Evolutionary conservation across 345 rosid genomes (phyloP), one percentile per base, ranked within the genome.

Genomic region (Pugionium dolabratum): DNA sequence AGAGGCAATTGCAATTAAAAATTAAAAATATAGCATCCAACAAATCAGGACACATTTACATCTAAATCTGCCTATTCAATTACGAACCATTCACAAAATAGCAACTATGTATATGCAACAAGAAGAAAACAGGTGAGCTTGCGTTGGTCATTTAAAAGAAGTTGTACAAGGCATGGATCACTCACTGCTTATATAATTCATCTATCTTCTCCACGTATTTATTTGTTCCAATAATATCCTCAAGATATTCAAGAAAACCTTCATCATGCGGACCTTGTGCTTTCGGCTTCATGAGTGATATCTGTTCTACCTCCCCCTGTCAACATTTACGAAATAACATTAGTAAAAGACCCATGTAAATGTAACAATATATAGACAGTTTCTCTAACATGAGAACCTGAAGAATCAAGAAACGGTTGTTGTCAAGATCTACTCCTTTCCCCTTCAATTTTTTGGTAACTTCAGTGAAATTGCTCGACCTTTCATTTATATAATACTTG

Each of bases 281-380:
- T 75, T 94, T 94, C 4, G 97, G 97, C 75, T 88, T 94, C 99
- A 94, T 94, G 69, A 94, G 80, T 32, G 99, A 94, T 79, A 94
- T 94, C 80, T 94, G 99, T 81, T 94, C 99, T 8, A 94, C 99
- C 79, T 94, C 99, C 64, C 99, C 99, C 99, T 94, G 80, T 66
- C 42, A 68, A 67, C 66, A 71, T 53, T 48, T 51, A 72, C 51
- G 50, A 68, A 34, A 51, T 50, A 67, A 44, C 9, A 30, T 31
- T 44, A 54, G 65, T 27, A 39, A 49, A 6, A 42, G 1, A 47
- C 2, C 41, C 48, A 76, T 45, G 42, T 5, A 60, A 56, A 67
- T n/a, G 29, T 32, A 45, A 25, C 48, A 50, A 27, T 46, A 44
- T 33, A 39, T 5, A 52, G 53, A 7, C 55, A 32, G 4, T 27